A percentile compares a stretch with the other conserved stretches of the same genome.
phyloP scores from a whole-genome alignment of 176 grass and related monocot species.

The Carex parvula region DNA sequence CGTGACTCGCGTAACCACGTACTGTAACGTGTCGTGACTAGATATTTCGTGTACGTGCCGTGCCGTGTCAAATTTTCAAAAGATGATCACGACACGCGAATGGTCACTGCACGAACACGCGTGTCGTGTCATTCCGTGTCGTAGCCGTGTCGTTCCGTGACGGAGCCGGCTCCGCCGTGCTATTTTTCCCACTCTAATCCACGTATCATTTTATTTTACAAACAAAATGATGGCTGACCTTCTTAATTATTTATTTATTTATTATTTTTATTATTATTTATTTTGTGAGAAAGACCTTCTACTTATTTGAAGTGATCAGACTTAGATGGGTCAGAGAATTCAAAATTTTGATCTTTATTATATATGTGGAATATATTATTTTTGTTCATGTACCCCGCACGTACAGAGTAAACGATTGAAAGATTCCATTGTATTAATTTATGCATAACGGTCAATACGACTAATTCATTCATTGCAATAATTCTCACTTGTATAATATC shows the following conservation, averaged over 20 bases:
- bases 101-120: no score
- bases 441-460: neutral
- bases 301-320: neutral
- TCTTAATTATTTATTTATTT: no score
- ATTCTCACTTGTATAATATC: neutral
- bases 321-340: neutral
- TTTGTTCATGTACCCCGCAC: neutral
- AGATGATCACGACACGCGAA: no score
- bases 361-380: neutral
- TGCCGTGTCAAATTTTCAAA: no score
- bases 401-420: neutral
- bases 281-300: no score
- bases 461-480: neutral
- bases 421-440: neutral
- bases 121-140: no score
- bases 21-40: no score
- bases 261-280: no score
- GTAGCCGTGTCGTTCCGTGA: no score
- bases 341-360: neutral
- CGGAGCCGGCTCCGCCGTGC: no score
- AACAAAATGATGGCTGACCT: neutral
- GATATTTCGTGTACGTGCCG: no score
- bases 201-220: neutral
- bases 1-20: no score
- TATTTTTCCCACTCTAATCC: neutral